A percentile compares a stretch with the other conserved stretches of the same genome.
phyloP scores from a whole-genome alignment of 495 filamentous ascomycete species.

The Clavariopsis aquatica region DNA sequence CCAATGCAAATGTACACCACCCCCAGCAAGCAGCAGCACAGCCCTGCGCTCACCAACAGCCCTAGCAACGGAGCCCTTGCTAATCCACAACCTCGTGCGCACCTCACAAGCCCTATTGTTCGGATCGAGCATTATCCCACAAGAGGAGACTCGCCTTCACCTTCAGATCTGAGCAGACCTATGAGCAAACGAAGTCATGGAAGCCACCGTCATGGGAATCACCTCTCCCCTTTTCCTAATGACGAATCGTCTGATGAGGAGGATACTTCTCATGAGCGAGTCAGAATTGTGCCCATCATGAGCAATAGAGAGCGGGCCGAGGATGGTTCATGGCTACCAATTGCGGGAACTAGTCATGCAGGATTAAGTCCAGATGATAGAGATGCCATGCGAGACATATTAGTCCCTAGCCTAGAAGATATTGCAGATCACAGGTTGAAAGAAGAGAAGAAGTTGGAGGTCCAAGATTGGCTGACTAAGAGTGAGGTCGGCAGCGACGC shows the following conservation, averaged over 20 bases:
- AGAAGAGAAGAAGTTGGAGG: conserved; percentile 41
- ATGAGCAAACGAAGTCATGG: conserved; percentile 39
- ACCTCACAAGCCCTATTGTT: conserved; percentile 39
- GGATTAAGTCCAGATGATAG: conserved; percentile 38
- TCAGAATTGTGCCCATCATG: conserved; percentile 9
- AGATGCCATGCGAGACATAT: conserved; percentile 29
- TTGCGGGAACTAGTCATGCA: conserved; percentile 28
- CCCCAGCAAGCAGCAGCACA: conserved; percentile 36
- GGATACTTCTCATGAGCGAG: conserved; percentile 12
- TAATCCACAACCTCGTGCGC: conserved; percentile 31
- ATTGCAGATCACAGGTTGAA: conserved; percentile 33
- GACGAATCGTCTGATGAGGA: conserved; percentile 39
- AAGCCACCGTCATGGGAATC: conserved; percentile 35
- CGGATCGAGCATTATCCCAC: conserved; percentile 32
- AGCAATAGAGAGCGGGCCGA: conserved; percentile 29
- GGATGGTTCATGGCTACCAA: conserved; percentile 39
- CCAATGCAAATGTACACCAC: conserved; percentile 13
- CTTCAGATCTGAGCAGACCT: conserved; percentile 29
- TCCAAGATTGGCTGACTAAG: conserved; percentile 40
- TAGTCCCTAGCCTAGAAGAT: conserved; percentile 41
- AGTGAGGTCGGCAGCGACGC: conserved; percentile 39
- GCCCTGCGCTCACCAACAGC: conserved; percentile 37
- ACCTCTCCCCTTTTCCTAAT: conserved; percentile 37
- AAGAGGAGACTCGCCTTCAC: conserved; percentile 30
- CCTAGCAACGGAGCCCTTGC: conserved; percentile 18